A percentile compares a stretch with the other conserved stretches of the same genome.
These are phyloP conservation scores for Salix purpurea DNA, from an alignment of 345 rosid species.

Conservation along the genomic window DNA sequence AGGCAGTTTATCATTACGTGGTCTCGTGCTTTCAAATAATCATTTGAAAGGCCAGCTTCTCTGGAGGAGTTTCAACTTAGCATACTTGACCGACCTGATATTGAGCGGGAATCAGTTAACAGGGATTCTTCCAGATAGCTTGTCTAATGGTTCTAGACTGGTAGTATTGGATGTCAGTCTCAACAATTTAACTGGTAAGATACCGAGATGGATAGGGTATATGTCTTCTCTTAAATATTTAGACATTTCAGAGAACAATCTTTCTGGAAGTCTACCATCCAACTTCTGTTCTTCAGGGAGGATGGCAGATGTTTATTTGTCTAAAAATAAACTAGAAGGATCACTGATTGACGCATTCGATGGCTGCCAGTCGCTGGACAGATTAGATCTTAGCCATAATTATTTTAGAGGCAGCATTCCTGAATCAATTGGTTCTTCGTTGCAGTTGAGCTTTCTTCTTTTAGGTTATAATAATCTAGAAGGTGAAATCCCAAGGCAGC, in stretches of 20 bases:
- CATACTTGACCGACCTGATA: not conserved
- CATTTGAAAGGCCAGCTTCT: not conserved
- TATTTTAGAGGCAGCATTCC: too few species aligned
- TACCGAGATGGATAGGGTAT: not conserved
- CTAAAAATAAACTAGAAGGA: constrained; percentile 2
- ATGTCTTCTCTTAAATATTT: not conserved
- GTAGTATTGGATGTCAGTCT: not conserved
- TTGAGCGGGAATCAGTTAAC: not conserved
- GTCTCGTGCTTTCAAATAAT: not conserved
- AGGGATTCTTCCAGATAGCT: not conserved
- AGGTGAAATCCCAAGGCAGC: not conserved
- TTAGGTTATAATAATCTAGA: not conserved
- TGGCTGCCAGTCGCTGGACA: not conserved
- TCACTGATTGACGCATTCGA: not conserved
- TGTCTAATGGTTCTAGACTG: not conserved
- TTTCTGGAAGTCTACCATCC: not conserved
- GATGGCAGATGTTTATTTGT: not conserved
- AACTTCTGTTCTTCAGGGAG: not conserved
- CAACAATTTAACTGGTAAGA: not conserved
- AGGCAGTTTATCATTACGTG: too few species aligned
- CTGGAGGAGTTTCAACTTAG: not conserved
- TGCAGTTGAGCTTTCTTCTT: too few species aligned
- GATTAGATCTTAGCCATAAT: too few species aligned
- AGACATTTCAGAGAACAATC: not conserved
- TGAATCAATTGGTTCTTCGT: too few species aligned